These are phyloP conservation scores for Calocera cornea DNA, from an alignment of 768 basidiomycete species.

Conservation along the genomic window DNA sequence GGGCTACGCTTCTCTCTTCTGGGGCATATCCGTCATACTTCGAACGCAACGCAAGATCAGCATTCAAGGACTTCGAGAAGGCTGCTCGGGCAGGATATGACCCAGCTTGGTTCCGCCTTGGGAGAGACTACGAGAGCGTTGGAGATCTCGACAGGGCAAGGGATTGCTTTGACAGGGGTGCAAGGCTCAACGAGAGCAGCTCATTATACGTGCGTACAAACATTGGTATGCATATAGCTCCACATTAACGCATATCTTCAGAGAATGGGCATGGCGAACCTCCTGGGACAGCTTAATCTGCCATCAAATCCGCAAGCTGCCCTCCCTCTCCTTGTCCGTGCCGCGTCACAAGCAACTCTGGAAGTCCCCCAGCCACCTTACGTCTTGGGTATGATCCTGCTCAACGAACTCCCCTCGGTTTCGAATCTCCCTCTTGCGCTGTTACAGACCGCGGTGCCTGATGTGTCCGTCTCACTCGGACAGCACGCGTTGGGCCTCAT, in stretches of 20 bases:
- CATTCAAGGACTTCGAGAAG: slow-evolving; percentile 81
- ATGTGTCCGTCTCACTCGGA: not conserved
- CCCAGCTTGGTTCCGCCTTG: slow-evolving; percentile 84
- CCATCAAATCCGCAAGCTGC: slow-evolving; percentile 41
- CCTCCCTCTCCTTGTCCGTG: slow-evolving; percentile 57
- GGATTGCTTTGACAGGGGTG: slow-evolving; percentile 79
- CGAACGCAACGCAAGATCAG: slow-evolving; percentile 53
- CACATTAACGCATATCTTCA: slow-evolving; percentile 21
- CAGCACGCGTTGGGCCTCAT: slow-evolving; percentile 24
- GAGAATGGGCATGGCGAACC: slow-evolving; percentile 86
- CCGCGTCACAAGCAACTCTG: slow-evolving; percentile 59
- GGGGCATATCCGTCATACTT: slow-evolving; percentile 36
- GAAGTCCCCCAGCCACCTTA: slow-evolving; percentile 81
- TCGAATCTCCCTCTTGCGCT: not conserved
- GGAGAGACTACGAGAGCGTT: slow-evolving; percentile 78
- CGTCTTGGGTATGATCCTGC: slow-evolving; percentile 73
- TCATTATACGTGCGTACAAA: slow-evolving; percentile 58
- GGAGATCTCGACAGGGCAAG: slow-evolving; percentile 58
- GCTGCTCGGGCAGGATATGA: slow-evolving; percentile 65
- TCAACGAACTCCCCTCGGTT: slow-evolving; percentile 66
- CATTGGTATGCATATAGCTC: slow-evolving; percentile 11
- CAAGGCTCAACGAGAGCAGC: slow-evolving; percentile 56
- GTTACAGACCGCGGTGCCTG: not conserved
- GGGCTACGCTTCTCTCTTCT: not conserved
- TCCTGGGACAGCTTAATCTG: slow-evolving; percentile 74